Conservation (phyloP, 352 stramenopile genomes). For the Pythium periplocum region DNA sequence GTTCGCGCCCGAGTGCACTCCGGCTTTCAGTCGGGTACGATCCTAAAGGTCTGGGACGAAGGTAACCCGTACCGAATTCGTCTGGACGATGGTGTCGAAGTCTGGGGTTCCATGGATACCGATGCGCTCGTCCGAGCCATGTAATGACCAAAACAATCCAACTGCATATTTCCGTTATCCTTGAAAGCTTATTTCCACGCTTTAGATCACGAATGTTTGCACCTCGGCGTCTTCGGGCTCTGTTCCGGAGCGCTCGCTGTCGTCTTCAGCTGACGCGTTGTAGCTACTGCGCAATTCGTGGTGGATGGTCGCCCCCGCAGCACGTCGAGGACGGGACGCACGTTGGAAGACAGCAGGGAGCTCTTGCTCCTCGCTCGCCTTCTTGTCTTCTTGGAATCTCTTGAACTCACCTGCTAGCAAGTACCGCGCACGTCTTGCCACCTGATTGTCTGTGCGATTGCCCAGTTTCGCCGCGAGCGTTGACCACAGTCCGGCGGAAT, state of each 20-base stretch:
- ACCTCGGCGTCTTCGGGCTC: too few species aligned
- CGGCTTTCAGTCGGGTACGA: conserved; percentile 29
- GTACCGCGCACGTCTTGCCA: conserved; percentile 11
- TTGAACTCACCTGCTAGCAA: conserved; percentile 14
- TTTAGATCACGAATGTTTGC: too few species aligned
- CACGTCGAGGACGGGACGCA: conserved; percentile 2
- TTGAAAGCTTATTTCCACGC: too few species aligned
- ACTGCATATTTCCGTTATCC: too few species aligned
- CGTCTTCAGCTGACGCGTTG: not conserved
- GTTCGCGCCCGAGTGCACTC: conserved; percentile 33
- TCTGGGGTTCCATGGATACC: conserved; percentile 41
- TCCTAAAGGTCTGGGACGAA: conserved; percentile 46
- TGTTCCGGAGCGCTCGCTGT: too few species aligned
- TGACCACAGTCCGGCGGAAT: conserved; percentile 15
- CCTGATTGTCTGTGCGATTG: conserved; percentile 23
- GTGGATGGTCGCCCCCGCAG: not conserved
- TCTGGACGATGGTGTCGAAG: conserved; percentile 25
- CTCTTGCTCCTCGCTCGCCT: conserved; percentile 1
- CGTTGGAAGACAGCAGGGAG: conserved; percentile 19
- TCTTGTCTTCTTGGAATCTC: conserved; percentile 5
- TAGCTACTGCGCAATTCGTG: conserved; percentile 16
- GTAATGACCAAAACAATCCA: too few species aligned
- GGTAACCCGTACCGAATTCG: conserved; percentile 46
- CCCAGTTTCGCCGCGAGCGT: conserved; percentile 15
- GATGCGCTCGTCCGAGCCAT: conserved; percentile 19